Conservation (phyloP, 1,284 basidiomycete species). For the Boletus smithii region DNA sequence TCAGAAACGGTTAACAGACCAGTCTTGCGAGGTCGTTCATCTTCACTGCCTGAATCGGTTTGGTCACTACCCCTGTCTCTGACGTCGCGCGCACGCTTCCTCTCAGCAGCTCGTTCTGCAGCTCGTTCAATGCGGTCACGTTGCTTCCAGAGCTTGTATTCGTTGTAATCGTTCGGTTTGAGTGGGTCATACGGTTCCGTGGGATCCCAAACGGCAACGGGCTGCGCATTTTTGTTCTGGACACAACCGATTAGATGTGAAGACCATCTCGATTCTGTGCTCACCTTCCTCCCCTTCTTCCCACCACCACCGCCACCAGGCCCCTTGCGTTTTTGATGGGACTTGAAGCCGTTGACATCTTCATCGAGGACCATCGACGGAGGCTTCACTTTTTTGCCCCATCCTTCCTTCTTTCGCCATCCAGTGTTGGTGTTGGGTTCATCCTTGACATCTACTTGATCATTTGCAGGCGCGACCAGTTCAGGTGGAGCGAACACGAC, state of each 20-base stretch:
- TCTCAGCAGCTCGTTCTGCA: slow-evolving; percentile 57
- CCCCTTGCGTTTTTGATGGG: slow-evolving; percentile 45
- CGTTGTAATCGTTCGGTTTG: slow-evolving; percentile 83
- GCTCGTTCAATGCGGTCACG: slow-evolving; percentile 69
- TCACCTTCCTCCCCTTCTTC: slow-evolving; percentile 64
- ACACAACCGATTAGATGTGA: slow-evolving; percentile 2
- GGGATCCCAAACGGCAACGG: slow-evolving; percentile 67
- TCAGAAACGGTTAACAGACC: slow-evolving; percentile 40
- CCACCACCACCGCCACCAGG: slow-evolving; percentile 39
- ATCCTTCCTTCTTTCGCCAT: slow-evolving; percentile 47
- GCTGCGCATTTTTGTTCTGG: slow-evolving; percentile 60
- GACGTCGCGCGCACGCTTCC: slow-evolving; percentile 56
- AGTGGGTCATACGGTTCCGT: slow-evolving; percentile 74
- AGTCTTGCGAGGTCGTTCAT: slow-evolving; percentile 67
- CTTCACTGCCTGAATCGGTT: slow-evolving; percentile 67
- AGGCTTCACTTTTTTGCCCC: slow-evolving; percentile 86
- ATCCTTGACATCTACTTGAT: slow-evolving; percentile 26
- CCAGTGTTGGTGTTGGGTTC: slow-evolving; percentile 17
- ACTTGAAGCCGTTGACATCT: slow-evolving; percentile 80
- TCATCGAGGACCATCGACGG: slow-evolving; percentile 84
- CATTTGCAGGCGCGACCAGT: slow-evolving; percentile 40
- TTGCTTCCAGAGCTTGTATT: slow-evolving; percentile 75
- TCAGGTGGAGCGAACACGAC: slow-evolving; percentile 70
- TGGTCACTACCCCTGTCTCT: slow-evolving; percentile 54
- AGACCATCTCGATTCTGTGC: slow-evolving; percentile 14